A percentile compares a stretch with the other conserved stretches of the same genome.
These are phyloP conservation scores for Geranium brycei DNA, from an alignment of 345 rosid species.

Conservation along the genomic window DNA sequence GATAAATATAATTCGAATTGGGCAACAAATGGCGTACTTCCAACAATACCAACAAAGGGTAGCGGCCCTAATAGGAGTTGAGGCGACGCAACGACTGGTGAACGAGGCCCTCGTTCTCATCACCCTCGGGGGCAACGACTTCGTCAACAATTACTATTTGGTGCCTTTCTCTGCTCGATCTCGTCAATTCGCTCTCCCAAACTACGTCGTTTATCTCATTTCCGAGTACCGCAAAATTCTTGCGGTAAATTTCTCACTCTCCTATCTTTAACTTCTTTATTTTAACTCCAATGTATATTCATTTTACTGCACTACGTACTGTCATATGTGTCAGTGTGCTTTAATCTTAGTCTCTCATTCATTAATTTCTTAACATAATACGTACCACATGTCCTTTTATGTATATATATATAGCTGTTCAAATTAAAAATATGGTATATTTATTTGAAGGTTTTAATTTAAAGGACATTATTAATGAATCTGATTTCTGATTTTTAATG, in stretches of 20 bases:
- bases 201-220: constrained; percentile 55
- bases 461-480: too few relatives aligned
- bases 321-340: too few relatives aligned
- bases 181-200: constrained; percentile 52
- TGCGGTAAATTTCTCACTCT: constrained; percentile 17
- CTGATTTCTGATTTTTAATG: too few relatives aligned
- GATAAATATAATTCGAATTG: constrained; percentile 72
- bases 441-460: too few relatives aligned
- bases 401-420: too few relatives aligned
- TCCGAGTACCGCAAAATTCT: constrained; percentile 68
- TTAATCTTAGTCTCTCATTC: too few relatives aligned
- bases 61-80: constrained; percentile 42
- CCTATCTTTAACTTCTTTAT: neutral
- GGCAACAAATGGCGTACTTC: constrained; percentile 42
- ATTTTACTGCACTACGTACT: too few relatives aligned
- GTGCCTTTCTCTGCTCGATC: constrained; percentile 81
- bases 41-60: constrained; percentile 57
- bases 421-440: too few relatives aligned
- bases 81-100: constrained; percentile 39
- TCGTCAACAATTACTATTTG: constrained; percentile 80
- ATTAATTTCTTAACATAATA: too few relatives aligned
- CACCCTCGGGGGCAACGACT: constrained; percentile 86
- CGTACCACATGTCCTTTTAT: too few relatives aligned
- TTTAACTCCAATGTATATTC: too few relatives aligned
- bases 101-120: constrained; percentile 58